Percentiles rank a stretch among this genome's conserved stretches.
Conservation (phyloP, 2,329 filamentous ascomycete species). For the Rutstroemia sp. region DNA sequence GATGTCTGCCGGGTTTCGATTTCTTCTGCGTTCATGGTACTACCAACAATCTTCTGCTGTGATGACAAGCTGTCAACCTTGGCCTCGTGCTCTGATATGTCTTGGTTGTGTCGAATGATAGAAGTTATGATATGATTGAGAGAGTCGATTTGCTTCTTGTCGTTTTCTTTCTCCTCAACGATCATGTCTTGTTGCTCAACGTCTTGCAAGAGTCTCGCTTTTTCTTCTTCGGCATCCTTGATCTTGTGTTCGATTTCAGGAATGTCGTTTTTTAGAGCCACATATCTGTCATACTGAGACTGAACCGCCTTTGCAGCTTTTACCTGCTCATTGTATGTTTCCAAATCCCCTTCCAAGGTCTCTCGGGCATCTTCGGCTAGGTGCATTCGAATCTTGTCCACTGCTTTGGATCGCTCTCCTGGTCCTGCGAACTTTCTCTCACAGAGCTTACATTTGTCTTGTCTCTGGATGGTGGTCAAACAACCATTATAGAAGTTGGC, state of each 20-base stretch:
- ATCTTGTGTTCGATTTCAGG: slow-evolving; percentile 61
- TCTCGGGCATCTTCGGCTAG: slow-evolving; percentile 56
- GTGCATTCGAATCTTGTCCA: slow-evolving; percentile 58
- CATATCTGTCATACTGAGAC: slow-evolving; percentile 66
- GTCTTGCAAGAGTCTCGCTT: slow-evolving; percentile 49
- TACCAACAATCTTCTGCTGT: slow-evolving; percentile 63
- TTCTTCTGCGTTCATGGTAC: slow-evolving; percentile 68
- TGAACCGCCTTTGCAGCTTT: slow-evolving; percentile 55
- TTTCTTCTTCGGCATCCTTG: slow-evolving; percentile 52
- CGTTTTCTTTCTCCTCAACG: slow-evolving; percentile 56
- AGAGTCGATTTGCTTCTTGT: slow-evolving; percentile 66
- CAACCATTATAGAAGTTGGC: slow-evolving; percentile 66
- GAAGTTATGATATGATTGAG: slow-evolving; percentile 68
- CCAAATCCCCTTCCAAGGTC: slow-evolving; percentile 54
- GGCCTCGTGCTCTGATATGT: slow-evolving; percentile 62
- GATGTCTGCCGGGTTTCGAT: slow-evolving; percentile 70
- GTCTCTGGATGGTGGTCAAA: slow-evolving; percentile 54
- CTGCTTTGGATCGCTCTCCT: slow-evolving; percentile 54
- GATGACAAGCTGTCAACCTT: slow-evolving; percentile 70
- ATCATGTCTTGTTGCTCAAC: slow-evolving; percentile 61
- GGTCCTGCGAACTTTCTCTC: slow-evolving; percentile 58
- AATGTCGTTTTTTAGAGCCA: slow-evolving; percentile 61
- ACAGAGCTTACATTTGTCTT: slow-evolving; percentile 73
- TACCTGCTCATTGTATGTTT: slow-evolving; percentile 42
- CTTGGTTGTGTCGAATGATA: slow-evolving; percentile 64